Conservation (phyloP, 2,329 filamentous ascomycete species). For the Penicillium sp. region DNA sequence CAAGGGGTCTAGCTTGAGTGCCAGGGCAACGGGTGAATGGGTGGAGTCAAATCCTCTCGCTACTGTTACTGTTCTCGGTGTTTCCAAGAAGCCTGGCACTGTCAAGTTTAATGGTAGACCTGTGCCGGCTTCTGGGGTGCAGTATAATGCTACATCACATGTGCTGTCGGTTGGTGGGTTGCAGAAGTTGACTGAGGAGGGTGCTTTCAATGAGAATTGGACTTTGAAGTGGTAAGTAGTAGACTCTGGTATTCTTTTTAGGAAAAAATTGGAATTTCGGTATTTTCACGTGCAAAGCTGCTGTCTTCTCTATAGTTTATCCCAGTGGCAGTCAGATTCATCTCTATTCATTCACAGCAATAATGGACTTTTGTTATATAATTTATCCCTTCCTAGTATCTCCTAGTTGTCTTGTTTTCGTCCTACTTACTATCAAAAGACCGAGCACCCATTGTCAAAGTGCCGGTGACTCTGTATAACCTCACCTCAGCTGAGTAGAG, state of each 20-base stretch:
- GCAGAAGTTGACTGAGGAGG: slow-evolving; percentile 49
- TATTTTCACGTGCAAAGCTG: not conserved
- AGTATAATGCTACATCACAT: slow-evolving; percentile 50
- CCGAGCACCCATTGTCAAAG: not conserved
- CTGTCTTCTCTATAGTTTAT: not conserved
- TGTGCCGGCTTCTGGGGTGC: slow-evolving; percentile 47
- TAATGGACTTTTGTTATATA: too few species aligned
- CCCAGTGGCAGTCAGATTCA: not conserved
- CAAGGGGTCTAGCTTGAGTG: slow-evolving; percentile 46
- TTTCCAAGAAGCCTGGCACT: slow-evolving; percentile 41
- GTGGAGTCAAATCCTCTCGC: slow-evolving; percentile 58
- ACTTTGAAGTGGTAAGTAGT: slow-evolving; percentile 60
- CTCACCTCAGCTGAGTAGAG: not conserved
- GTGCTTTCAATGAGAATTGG: slow-evolving; percentile 62
- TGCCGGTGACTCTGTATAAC: not conserved
- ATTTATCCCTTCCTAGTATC: too few species aligned
- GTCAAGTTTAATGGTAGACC: slow-evolving; percentile 55
- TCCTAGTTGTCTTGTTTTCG: not conserved
- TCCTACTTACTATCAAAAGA: not conserved
- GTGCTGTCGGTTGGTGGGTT: slow-evolving; percentile 55
- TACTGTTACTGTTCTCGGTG: slow-evolving; percentile 64
- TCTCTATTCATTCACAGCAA: not conserved
- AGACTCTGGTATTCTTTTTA: not conserved
- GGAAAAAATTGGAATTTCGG: not conserved
- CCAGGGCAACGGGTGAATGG: slow-evolving; percentile 53